A percentile compares a stretch with the other conserved stretches of the same genome.
Evolutionary conservation across 169 alveolate genomes (phyloP).

Genomic region (Cryptosporidium andersoni): DNA sequence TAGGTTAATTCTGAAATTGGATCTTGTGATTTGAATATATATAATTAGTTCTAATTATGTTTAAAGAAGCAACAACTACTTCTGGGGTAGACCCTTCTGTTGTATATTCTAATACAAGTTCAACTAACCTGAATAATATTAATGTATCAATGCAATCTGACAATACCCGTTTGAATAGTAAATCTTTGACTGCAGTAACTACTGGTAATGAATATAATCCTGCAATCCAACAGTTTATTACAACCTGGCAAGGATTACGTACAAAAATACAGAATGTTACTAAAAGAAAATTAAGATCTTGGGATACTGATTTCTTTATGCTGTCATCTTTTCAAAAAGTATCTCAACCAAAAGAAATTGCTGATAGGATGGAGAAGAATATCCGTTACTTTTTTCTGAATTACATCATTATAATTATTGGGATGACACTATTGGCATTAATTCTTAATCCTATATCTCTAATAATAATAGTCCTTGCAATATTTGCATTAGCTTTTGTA

Average conservation of each 20-base stretch:
- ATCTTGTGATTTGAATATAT: no score
- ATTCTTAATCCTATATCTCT: constrained; percentile 60
- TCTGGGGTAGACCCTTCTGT: constrained; percentile 1
- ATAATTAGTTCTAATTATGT: no score
- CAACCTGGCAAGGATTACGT: constrained; percentile 23
- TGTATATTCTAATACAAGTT: background rate
- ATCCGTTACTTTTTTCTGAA: constrained; percentile 52
- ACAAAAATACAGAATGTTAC: constrained; percentile 31
- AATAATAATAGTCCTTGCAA: constrained; percentile 19
- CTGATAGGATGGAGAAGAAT: constrained; percentile 56
- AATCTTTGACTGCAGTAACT: background rate
- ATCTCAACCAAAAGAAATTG: constrained; percentile 59
- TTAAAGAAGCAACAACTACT: no score
- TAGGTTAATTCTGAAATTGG: no score
- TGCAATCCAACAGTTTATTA: constrained; percentile 37
- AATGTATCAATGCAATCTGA: background rate
- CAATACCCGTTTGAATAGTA: constrained; percentile 35
- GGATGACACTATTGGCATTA: constrained; percentile 45
- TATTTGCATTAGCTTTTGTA: constrained; percentile 52
- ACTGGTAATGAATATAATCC: constrained; percentile 39
- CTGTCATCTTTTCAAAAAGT: constrained; percentile 60
- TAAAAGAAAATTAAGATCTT: constrained; percentile 56
- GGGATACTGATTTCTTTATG: constrained; percentile 62
- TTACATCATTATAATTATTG: constrained; percentile 45
- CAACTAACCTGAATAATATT: constrained; percentile 5